phyloP scores from a whole-genome alignment of 1,284 basidiomycete species.

The Apiotrichum siamense region DNA sequence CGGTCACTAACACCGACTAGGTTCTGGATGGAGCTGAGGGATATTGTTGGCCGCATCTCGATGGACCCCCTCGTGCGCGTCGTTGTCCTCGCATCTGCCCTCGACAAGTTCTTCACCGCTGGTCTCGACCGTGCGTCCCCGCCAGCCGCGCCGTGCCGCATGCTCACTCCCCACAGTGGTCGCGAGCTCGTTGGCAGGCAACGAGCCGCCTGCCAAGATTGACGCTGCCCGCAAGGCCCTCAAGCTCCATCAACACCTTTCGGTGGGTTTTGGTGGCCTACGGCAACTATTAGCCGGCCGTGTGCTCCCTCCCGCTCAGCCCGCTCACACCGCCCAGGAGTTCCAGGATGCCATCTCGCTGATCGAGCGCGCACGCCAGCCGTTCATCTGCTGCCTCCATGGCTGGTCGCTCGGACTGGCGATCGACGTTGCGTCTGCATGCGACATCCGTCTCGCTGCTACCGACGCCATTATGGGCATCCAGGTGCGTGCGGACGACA shows the following conservation, averaged over 20 bases:
- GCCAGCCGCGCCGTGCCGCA: too few relatives aligned
- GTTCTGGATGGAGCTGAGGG: slow-evolving; percentile 65
- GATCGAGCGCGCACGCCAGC: slow-evolving; percentile 67
- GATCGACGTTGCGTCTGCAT: slow-evolving; percentile 66
- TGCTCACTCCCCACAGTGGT: neutral
- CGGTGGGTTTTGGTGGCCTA: slow-evolving; percentile 37
- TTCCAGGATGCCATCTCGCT: slow-evolving; percentile 70
- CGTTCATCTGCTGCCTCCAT: slow-evolving; percentile 78
- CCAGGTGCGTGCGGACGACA: slow-evolving; percentile 53
- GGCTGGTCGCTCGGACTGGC: slow-evolving; percentile 69
- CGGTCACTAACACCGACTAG: slow-evolving; percentile 47
- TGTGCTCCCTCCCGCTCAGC: too few relatives aligned
- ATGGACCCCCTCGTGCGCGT: slow-evolving; percentile 58
- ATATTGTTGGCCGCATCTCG: slow-evolving; percentile 57
- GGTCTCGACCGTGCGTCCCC: slow-evolving; percentile 70
- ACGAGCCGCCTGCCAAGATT: slow-evolving; percentile 7
- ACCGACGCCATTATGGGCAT: slow-evolving; percentile 63
- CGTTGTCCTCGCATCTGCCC: slow-evolving; percentile 63
- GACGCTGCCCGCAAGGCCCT: slow-evolving; percentile 58
- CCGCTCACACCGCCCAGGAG: slow-evolving; percentile 30
- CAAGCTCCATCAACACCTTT: slow-evolving; percentile 52
- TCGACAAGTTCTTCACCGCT: slow-evolving; percentile 69
- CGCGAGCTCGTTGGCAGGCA: neutral
- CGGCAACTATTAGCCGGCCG: neutral
- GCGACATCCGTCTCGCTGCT: slow-evolving; percentile 73